phyloP scores from a whole-genome alignment of 768 basidiomycete genomes.

The Rhizopogon rudus region DNA sequence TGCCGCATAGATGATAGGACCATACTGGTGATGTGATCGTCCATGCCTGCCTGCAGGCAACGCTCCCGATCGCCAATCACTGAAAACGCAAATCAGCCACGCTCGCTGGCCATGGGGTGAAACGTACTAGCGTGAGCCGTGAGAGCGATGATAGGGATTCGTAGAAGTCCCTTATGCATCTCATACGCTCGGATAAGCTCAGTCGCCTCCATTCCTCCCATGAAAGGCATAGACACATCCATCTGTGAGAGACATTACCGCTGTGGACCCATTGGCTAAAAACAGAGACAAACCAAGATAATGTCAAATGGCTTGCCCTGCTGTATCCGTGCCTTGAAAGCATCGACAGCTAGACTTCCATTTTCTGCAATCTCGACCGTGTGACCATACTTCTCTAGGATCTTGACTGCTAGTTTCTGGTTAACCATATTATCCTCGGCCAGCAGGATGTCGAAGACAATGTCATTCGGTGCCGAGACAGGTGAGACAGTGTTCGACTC shows the following conservation, averaged over 20 bases:
- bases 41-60: constrained; percentile 75
- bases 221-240: constrained; percentile 98
- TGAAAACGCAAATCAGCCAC: constrained; percentile 23
- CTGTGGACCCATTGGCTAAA: background rate
- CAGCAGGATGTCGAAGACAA: constrained; percentile 87
- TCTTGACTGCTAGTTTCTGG: constrained; percentile 94
- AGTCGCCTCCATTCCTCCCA: constrained; percentile 98
- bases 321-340: constrained; percentile 74
- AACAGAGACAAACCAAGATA: constrained; percentile 63
- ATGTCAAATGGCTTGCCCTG: constrained; percentile 82
- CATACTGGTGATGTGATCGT: constrained; percentile 81
- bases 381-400: constrained; percentile 94
- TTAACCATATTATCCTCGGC: constrained; percentile 97
- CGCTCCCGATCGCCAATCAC: constrained; percentile 87
- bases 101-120: background rate
- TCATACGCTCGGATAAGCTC: constrained; percentile 87
- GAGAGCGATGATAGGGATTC: constrained; percentile 91
- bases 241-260: constrained; percentile 48
- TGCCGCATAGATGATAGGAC: background rate
- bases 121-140: constrained; percentile 94
- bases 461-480: constrained; percentile 79
- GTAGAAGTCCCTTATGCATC: constrained; percentile 57
- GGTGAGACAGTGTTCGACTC: constrained; percentile 93
- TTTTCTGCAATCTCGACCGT: constrained; percentile 97
- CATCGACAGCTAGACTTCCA: constrained; percentile 88